Evolutionary conservation across 2,329 filamentous ascomycete species (phyloP).

Genomic region (Colletotrichum zoysiae): DNA sequence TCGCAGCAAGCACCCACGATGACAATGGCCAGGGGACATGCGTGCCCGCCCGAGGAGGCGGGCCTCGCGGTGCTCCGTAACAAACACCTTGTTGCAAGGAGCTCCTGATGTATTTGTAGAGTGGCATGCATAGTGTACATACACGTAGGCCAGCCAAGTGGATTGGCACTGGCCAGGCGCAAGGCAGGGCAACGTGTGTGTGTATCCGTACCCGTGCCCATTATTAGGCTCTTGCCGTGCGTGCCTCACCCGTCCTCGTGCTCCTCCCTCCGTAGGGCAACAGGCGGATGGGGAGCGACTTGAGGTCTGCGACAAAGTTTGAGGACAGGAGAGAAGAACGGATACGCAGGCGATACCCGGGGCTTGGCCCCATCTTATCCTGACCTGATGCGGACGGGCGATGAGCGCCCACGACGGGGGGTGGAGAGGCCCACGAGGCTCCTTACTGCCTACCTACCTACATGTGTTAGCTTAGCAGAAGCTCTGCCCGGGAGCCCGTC

Average conservation of each 20-base stretch:
- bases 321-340: slow-evolving; percentile 14
- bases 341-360: slow-evolving; percentile 31
- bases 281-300: neutral
- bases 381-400: slow-evolving; percentile 18
- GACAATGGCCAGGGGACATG: slow-evolving; percentile 27
- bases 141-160: slow-evolving; percentile 17
- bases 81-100: slow-evolving; percentile 11
- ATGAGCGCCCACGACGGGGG: slow-evolving; percentile 23
- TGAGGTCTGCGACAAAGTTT: neutral
- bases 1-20: slow-evolving; percentile 9
- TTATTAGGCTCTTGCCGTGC: slow-evolving; percentile 15
- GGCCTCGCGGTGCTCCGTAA: slow-evolving; percentile 27
- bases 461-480: slow-evolving; percentile 14
- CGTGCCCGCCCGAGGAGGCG: slow-evolving; percentile 17
- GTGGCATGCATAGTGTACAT: neutral
- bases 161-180: slow-evolving; percentile 11
- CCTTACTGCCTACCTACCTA: neutral
- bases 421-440: slow-evolving; percentile 23
- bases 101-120: neutral
- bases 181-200: neutral
- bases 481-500: slow-evolving; percentile 35
- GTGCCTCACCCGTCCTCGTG: slow-evolving; percentile 19
- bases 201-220: slow-evolving; percentile 17
- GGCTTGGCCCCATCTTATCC: slow-evolving; percentile 27
- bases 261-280: slow-evolving; percentile 36